A percentile compares a stretch with the other conserved stretches of the same genome.
Evolutionary conservation across 1,139 yeast genomes (phyloP).

Genomic region (Candida glucosophila): DNA sequence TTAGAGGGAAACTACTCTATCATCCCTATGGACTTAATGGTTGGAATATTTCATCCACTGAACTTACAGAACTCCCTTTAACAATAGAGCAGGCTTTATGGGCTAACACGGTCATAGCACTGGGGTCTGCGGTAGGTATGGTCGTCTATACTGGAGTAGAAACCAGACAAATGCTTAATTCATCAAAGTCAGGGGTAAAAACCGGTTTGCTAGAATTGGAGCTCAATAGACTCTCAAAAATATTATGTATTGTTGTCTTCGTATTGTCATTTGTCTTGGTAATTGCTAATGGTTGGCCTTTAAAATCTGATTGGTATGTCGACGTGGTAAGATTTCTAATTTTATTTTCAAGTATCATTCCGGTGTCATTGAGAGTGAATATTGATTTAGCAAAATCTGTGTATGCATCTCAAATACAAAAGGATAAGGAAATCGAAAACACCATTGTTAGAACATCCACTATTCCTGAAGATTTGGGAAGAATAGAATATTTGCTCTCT

Average conservation of each 20-base stretch:
- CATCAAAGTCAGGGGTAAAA: constrained; percentile 83
- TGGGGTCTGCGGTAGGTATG: constrained; percentile 85
- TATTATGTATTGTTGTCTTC: constrained; percentile 81
- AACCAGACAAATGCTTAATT: constrained; percentile 91
- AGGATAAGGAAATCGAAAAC: constrained; percentile 69
- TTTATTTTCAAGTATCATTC: constrained; percentile 89
- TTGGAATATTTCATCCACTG: constrained; percentile 6
- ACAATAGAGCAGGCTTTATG: constrained; percentile 88
- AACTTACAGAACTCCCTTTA: constrained; percentile 47
- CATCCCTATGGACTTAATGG: constrained; percentile 17
- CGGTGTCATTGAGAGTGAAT: constrained; percentile 90
- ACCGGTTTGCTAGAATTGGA: constrained; percentile 86
- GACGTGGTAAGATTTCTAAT: constrained; percentile 86
- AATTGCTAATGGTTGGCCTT: constrained; percentile 66
- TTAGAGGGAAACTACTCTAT: constrained; percentile 62
- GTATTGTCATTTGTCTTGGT: constrained; percentile 70
- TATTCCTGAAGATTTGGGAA: constrained; percentile 94
- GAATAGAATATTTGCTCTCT: constrained; percentile 84
- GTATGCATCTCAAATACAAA: constrained; percentile 91
- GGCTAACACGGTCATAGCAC: constrained; percentile 97
- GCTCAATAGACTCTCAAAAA: constrained; percentile 80
- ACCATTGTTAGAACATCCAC: constrained; percentile 96
- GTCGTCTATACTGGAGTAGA: constrained; percentile 86
- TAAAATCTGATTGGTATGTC: constrained; percentile 65
- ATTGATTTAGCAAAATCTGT: constrained; percentile 93